These are phyloP conservation scores for Casuarina glauca DNA, from an alignment of 306 rosid genomes.

Conservation along the genomic window DNA sequence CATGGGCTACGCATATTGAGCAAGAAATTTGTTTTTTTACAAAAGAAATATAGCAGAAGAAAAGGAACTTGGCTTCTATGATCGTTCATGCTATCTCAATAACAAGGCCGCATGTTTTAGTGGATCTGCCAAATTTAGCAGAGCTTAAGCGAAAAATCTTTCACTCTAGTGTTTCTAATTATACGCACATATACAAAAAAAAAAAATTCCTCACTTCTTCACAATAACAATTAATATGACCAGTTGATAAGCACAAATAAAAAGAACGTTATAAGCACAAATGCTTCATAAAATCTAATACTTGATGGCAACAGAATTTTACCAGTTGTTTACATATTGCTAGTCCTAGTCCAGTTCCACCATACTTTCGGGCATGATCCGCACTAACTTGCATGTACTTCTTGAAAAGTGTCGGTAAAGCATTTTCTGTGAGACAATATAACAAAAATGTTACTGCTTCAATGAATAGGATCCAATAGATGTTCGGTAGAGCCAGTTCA, in stretches of 20 bases:
- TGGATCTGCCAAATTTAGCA: neutral
- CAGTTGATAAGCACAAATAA: neutral
- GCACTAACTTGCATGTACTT: constrained; percentile 99
- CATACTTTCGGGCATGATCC: constrained; percentile 94
- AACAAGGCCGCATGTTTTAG: neutral
- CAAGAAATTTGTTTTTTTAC: neutral
- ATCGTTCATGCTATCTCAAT: neutral
- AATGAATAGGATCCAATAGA: constrained; percentile 5
- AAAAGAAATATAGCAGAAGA: neutral
- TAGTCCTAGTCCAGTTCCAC: constrained; percentile 93
- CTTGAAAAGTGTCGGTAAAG: constrained; percentile 74
- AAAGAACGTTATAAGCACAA: neutral
- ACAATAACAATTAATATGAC: neutral
- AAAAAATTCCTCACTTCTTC: neutral
- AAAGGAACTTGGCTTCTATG: neutral
- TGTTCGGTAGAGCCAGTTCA: neutral
- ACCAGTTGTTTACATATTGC: constrained; percentile 99
- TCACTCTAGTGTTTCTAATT: neutral
- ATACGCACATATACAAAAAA: too few species aligned
- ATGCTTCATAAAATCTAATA: neutral
- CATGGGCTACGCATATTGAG: neutral
- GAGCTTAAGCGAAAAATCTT: neutral
- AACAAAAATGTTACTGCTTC: constrained; percentile 11
- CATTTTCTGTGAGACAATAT: constrained; percentile 58
- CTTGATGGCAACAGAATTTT: constrained; percentile 18